Conservation (phyloP, 1,284 basidiomycete genomes). For the Meripilus lineatus region DNA sequence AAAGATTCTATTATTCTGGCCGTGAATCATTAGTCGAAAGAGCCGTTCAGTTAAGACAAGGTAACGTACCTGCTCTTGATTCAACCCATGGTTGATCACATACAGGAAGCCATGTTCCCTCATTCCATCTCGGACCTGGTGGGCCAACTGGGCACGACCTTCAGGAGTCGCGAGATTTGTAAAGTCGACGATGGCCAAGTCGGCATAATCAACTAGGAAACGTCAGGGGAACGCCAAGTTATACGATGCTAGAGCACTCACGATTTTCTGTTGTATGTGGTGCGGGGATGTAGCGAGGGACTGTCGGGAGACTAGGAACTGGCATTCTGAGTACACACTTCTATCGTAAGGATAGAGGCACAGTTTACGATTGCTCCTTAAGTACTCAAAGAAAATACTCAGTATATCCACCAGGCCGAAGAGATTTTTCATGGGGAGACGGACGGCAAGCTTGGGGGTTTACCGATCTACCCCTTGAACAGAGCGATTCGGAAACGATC, state of each 20-base stretch:
- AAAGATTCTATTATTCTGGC: constrained; percentile 47
- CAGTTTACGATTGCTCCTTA: too few relatives aligned
- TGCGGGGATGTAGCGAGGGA: constrained; percentile 19
- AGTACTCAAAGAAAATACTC: too few relatives aligned
- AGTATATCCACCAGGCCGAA: too few relatives aligned
- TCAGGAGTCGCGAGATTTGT: constrained; percentile 43
- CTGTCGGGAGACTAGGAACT: neutral
- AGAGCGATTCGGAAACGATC: too few relatives aligned
- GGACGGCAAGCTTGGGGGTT: too few relatives aligned
- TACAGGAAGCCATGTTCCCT: constrained; percentile 61
- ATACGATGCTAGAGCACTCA: constrained; percentile 13
- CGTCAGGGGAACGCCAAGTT: neutral
- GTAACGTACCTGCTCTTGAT: constrained; percentile 35
- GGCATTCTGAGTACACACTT: too few relatives aligned
- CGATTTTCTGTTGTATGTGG: constrained; percentile 20
- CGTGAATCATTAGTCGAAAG: neutral
- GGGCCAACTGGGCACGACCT: constrained; percentile 33
- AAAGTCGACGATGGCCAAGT: constrained; percentile 66
- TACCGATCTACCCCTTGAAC: too few relatives aligned
- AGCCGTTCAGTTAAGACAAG: neutral
- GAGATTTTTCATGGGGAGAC: too few relatives aligned
- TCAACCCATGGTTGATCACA: constrained; percentile 55
- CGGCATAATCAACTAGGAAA: constrained; percentile 57
- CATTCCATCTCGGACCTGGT: constrained; percentile 54
- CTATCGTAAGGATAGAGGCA: too few relatives aligned